phyloP scores from a whole-genome alignment of 2,329 filamentous ascomycete species.

The Beauveria sp. region DNA sequence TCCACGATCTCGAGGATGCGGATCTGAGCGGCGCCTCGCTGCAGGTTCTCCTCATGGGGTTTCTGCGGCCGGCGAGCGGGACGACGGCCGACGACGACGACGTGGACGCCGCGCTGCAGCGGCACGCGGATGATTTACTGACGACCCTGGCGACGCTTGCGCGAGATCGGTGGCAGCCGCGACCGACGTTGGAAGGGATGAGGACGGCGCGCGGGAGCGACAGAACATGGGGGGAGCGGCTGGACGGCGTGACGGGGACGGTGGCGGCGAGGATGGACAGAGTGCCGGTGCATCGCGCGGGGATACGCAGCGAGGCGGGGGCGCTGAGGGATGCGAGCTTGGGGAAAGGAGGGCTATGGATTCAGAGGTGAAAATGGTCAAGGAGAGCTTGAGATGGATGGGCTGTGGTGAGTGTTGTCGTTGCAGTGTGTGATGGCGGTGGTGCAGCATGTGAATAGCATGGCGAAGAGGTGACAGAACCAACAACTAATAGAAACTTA shows the following conservation, averaged over 20 bases:
- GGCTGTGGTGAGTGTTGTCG: no score
- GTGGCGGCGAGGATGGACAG: slow-evolving; percentile 49
- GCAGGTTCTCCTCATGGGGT: slow-evolving; percentile 53
- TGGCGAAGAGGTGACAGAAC: no score
- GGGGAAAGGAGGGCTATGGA: slow-evolving; percentile 43
- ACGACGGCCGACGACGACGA: not conserved
- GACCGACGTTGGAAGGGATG: slow-evolving; percentile 30
- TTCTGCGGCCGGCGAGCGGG: slow-evolving; percentile 32
- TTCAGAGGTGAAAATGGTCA: slow-evolving; percentile 16
- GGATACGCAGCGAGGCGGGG: slow-evolving; percentile 45
- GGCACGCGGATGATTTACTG: slow-evolving; percentile 33
- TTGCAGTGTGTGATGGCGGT: no score
- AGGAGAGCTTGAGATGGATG: no score
- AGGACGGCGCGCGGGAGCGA: slow-evolving; percentile 32
- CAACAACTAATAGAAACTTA: no score
- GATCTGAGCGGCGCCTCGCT: slow-evolving; percentile 38
- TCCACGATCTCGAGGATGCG: slow-evolving; percentile 40
- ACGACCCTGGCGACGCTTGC: slow-evolving; percentile 39
- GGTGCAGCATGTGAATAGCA: no score
- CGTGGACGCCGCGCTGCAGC: slow-evolving; percentile 20
- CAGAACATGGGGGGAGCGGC: slow-evolving; percentile 35
- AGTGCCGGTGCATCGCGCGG: slow-evolving; percentile 51
- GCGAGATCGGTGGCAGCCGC: slow-evolving; percentile 37
- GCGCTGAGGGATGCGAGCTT: slow-evolving; percentile 40
- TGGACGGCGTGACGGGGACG: slow-evolving; percentile 39